phyloP scores from a whole-genome alignment of 352 stramenopile genomes.

The Phytophthora uliginosa region DNA sequence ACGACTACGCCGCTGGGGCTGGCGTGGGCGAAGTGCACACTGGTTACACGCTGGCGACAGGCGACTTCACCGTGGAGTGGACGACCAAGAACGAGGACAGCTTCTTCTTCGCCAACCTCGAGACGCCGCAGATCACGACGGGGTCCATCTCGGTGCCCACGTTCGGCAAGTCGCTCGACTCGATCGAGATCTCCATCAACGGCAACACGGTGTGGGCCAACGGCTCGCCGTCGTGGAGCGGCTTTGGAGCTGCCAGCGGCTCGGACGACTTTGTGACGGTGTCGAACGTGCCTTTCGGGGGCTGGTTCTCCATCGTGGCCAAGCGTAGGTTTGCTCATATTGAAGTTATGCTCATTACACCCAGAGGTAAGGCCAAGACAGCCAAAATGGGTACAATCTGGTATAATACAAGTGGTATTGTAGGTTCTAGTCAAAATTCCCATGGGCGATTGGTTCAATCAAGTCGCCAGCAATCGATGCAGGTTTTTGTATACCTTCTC shows the following conservation, averaged over 20 bases:
- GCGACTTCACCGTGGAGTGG: constrained; percentile 36
- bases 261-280: constrained; percentile 38
- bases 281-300: constrained; percentile 13
- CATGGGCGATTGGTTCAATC: no score
- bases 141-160: constrained; percentile 42
- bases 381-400: no score
- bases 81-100: constrained; percentile 27
- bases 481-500: no score
- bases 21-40: constrained; percentile 29
- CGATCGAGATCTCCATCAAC: constrained; percentile 45
- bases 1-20: constrained; percentile 33
- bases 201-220: constrained; percentile 37
- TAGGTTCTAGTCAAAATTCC: no score
- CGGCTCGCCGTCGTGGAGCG: constrained; percentile 14
- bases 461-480: no score
- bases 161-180: constrained; percentile 32
- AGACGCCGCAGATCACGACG: constrained; percentile 29
- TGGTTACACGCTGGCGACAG: constrained; percentile 32
- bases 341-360: no score
- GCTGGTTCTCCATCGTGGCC: constrained; percentile 27
- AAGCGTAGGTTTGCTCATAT: constrained; percentile 7
- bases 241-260: constrained; percentile 11
- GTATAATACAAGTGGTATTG: no score
- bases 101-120: constrained; percentile 30
- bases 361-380: no score